These are phyloP conservation scores for Glebionis coronaria DNA, from an alignment of 129 eudicot species.

Conservation along the genomic window DNA sequence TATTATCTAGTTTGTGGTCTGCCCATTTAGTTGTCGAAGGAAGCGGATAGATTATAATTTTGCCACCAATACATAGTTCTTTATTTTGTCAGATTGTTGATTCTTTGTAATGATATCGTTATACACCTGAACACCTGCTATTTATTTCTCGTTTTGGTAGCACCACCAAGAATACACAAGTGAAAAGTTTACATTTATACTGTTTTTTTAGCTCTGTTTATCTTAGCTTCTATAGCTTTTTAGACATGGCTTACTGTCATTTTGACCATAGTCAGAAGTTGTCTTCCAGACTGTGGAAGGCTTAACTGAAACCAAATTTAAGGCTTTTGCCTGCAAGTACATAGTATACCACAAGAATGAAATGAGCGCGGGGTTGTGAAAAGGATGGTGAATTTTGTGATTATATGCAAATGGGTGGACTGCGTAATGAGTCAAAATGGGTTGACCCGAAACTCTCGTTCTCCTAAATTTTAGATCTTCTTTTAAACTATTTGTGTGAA, in stretches of 20 bases:
- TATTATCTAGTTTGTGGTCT: slow-evolving; percentile 18
- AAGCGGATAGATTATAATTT: slow-evolving; percentile 26
- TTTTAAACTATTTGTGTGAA: no score
- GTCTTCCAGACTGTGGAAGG: background rate
- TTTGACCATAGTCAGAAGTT: background rate
- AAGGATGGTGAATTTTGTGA: no score
- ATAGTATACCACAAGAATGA: no score
- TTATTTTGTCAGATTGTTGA: slow-evolving; percentile 25
- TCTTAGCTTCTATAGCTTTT: background rate
- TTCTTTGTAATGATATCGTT: slow-evolving; percentile 35
- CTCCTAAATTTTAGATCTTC: no score
- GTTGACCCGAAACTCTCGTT: no score
- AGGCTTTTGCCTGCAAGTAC: background rate
- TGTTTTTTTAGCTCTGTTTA: slow-evolving; percentile 4
- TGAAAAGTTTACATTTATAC: slow-evolving; percentile 9
- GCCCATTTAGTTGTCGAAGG: slow-evolving; percentile 18
- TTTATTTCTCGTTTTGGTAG: slow-evolving; percentile 9
- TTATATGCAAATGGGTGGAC: no score
- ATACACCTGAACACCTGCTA: slow-evolving; percentile 29
- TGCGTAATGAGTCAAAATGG: no score
- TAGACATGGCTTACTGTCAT: background rate
- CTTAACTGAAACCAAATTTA: background rate
- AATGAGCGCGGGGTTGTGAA: no score
- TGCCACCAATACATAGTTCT: slow-evolving; percentile 33
- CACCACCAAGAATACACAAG: slow-evolving; percentile 10